phyloP scores from a whole-genome alignment of 768 basidiomycete species.

The Lentinula detonsa region DNA sequence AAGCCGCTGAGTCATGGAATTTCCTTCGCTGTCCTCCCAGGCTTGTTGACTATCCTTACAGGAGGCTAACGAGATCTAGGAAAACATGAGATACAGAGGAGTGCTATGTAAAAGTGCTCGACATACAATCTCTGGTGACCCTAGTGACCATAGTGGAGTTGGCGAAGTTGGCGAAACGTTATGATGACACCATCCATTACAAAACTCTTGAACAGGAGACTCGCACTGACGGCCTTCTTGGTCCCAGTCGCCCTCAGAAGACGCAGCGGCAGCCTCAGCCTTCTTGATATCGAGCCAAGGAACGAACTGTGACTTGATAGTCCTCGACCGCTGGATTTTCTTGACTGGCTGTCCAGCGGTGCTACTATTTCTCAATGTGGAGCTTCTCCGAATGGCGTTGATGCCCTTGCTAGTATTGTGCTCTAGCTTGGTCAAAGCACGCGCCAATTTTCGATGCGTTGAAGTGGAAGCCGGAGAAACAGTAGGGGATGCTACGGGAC shows the following conservation, averaged over 20 bases:
- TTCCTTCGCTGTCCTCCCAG: constrained; percentile 9
- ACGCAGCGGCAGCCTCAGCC: not conserved
- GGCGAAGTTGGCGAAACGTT: not conserved
- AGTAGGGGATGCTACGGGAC: not conserved
- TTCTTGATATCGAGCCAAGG: constrained; percentile 1
- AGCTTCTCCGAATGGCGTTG: not conserved
- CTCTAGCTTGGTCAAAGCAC: constrained; percentile 1
- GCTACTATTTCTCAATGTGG: not conserved
- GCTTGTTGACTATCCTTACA: constrained; percentile 14
- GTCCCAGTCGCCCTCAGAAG: constrained; percentile 10
- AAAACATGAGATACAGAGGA: not conserved
- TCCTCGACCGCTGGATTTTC: not conserved
- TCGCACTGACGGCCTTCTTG: constrained; percentile 13
- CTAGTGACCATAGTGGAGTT: not conserved
- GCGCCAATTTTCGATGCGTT: not conserved
- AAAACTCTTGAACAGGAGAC: constrained; percentile 27
- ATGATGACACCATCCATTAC: constrained; percentile 18
- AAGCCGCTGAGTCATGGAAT: constrained; percentile 12
- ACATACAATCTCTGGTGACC: not conserved
- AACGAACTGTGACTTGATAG: constrained; percentile 13
- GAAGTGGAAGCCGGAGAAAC: not conserved
- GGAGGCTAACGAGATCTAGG: constrained; percentile 11
- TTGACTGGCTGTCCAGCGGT: not conserved
- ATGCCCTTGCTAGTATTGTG: not conserved
- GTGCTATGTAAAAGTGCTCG: not conserved